phyloP scores from a whole-genome alignment of 2,329 filamentous ascomycete species.

The Exserohilum rostratum region DNA sequence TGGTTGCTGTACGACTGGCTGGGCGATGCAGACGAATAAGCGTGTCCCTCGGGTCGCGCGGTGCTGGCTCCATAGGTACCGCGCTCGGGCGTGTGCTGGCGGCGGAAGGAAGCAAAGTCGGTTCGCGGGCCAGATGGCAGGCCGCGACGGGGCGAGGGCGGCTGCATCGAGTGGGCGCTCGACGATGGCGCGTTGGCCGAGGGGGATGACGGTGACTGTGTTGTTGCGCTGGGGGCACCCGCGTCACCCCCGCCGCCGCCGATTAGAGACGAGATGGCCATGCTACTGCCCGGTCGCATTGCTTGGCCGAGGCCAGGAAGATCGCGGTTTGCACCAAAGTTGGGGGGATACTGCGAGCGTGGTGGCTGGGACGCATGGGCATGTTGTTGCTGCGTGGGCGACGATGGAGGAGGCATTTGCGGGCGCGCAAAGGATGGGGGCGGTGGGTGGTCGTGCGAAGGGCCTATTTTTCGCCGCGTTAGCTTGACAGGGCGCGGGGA shows the following conservation, averaged over 20 bases:
- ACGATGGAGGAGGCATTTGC: conserved; percentile 59
- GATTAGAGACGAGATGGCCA: conserved; percentile 79
- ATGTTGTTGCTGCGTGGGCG: conserved; percentile 52
- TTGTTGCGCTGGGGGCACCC: conserved; percentile 45
- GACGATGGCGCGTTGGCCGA: conserved; percentile 46
- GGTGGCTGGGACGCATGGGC: conserved; percentile 48
- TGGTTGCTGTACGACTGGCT: conserved; percentile 42
- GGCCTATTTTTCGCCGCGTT: conserved; percentile 36
- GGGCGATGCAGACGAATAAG: conserved; percentile 40
- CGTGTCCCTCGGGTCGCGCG: conserved; percentile 37
- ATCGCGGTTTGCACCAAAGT: conserved; percentile 60
- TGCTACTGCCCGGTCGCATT: conserved; percentile 66
- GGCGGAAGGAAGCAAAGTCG: conserved; percentile 46
- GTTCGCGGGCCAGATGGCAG: conserved; percentile 38
- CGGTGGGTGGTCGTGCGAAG: conserved; percentile 48
- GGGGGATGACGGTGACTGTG: conserved; percentile 58
- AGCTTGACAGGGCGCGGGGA: no score
- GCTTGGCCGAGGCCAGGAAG: conserved; percentile 58
- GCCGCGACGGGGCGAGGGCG: conserved; percentile 52
- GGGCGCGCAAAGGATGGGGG: conserved; percentile 51
- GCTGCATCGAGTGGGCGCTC: conserved; percentile 53
- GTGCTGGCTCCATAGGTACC: conserved; percentile 33
- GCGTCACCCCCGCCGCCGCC: conserved; percentile 61
- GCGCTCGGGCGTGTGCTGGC: conserved; percentile 48
- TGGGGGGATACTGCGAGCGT: conserved; percentile 50